These are phyloP conservation scores for Umbilicus rupestris DNA, from an alignment of 164 flowering plant genomes.

Conservation along the genomic window DNA sequence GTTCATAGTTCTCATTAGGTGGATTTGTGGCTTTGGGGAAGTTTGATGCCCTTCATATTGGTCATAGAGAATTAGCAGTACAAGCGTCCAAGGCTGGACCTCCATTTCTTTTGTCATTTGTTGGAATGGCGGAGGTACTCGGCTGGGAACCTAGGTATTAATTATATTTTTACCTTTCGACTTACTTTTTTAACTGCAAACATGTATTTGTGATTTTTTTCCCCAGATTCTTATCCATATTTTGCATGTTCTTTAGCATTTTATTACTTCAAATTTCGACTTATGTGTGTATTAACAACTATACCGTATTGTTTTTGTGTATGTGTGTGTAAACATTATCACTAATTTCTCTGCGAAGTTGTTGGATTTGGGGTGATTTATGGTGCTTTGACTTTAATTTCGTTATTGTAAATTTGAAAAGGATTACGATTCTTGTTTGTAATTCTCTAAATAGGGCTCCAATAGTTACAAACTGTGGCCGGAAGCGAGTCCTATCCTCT, in stretches of 20 bases:
- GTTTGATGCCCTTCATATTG: slow-evolving; percentile 97
- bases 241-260: too few relatives aligned
- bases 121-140: slow-evolving; percentile 90
- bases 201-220: not conserved
- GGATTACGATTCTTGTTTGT: not conserved
- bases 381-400: too few relatives aligned
- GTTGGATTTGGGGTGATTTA: too few relatives aligned
- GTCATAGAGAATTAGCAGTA: slow-evolving; percentile 91
- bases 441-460: slow-evolving; percentile 52
- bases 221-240: too few relatives aligned
- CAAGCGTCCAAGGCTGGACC: slow-evolving; percentile 79
- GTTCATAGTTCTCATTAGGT: slow-evolving; percentile 33
- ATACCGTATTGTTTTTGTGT: too few relatives aligned
- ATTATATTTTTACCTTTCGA: too few relatives aligned
- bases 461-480: slow-evolving; percentile 80
- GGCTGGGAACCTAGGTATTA: slow-evolving; percentile 92
- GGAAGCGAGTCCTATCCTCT: slow-evolving; percentile 65
- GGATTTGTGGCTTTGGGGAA: slow-evolving; percentile 94
- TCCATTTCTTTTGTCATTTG: slow-evolving; percentile 86
- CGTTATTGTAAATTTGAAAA: too few relatives aligned
- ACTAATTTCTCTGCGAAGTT: too few relatives aligned
- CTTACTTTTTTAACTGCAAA: not conserved
- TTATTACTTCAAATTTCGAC: too few relatives aligned
- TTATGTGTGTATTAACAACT: too few relatives aligned
- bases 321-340: too few relatives aligned